phyloP scores from a whole-genome alignment of 805 yeast genomes.

The Metschnikowia amazonensis region DNA sequence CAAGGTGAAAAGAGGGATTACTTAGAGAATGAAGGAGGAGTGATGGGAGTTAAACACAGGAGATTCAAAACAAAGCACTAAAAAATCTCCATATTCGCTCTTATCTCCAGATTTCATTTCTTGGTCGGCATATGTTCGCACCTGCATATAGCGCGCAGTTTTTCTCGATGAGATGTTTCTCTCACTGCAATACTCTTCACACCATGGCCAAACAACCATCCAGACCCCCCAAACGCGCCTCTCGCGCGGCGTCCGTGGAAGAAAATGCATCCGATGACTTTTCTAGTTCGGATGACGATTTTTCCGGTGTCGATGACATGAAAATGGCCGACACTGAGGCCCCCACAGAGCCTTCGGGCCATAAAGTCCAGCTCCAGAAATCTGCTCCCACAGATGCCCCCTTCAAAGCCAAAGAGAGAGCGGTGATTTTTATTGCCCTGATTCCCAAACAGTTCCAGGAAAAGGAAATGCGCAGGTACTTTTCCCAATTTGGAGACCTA shows the following conservation, averaged over 20 bases:
- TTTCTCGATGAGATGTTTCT: constrained; percentile 17
- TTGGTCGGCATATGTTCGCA: not conserved
- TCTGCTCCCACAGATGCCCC: constrained; percentile 22
- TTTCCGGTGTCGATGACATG: constrained; percentile 15
- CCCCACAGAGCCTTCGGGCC: constrained; percentile 12
- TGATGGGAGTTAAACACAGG: too few species aligned
- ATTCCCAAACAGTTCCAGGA: constrained; percentile 93
- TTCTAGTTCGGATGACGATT: constrained; percentile 14
- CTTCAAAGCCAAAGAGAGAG: constrained; percentile 32
- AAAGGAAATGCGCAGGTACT: constrained; percentile 70
- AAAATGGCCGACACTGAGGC: not conserved
- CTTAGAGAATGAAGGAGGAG: too few species aligned
- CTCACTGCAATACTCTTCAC: not conserved
- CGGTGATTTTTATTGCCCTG: constrained; percentile 85
- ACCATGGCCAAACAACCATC: constrained; percentile 26
- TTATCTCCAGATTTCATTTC: too few species aligned
- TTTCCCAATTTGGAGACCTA: constrained; percentile 86
- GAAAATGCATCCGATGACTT: constrained; percentile 8
- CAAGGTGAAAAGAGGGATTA: too few species aligned
- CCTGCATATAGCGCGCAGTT: constrained; percentile 7
- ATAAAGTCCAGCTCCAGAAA: constrained; percentile 22
- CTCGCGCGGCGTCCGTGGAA: constrained; percentile 1
- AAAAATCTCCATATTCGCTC: too few species aligned
- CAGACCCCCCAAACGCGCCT: constrained; percentile 15
- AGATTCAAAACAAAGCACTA: too few species aligned